These are phyloP conservation scores for Fraxinus albicans DNA, from an alignment of 305 asterid genomes.

Conservation along the genomic window DNA sequence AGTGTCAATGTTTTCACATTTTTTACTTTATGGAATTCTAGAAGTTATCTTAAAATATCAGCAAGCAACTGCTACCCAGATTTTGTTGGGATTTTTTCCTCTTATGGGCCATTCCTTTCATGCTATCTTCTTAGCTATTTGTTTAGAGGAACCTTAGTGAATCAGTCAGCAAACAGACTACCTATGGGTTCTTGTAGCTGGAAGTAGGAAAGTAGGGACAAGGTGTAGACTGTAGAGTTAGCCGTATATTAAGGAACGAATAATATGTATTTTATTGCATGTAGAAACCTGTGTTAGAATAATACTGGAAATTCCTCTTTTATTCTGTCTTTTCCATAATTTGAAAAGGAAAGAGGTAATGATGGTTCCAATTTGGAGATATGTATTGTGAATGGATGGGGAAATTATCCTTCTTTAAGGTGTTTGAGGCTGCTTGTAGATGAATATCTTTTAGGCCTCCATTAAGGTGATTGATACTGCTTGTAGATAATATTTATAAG, in stretches of 20 bases:
- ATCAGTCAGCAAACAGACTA: background rate
- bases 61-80: slow-evolving; percentile 4
- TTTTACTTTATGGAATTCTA: background rate
- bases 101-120: background rate
- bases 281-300: background rate
- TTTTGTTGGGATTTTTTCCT: background rate
- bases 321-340: background rate
- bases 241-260: no score
- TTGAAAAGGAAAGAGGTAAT: background rate
- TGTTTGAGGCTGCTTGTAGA: background rate
- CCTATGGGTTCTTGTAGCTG: background rate
- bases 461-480: slow-evolving; percentile 13
- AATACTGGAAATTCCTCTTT: background rate
- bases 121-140: background rate
- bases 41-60: background rate
- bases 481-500: slow-evolving; percentile 6
- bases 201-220: background rate
- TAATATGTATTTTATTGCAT: background rate
- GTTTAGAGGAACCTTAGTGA: background rate
- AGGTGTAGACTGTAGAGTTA: background rate
- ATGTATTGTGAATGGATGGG: background rate
- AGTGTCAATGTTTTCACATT: background rate
- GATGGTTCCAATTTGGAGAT: background rate
- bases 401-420: background rate
- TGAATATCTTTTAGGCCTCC: background rate